A percentile compares a stretch with the other conserved stretches of the same genome.
These are phyloP conservation scores for Debaryomyces udenii DNA, from an alignment of 1,139 yeast species.

Conservation along the genomic window DNA sequence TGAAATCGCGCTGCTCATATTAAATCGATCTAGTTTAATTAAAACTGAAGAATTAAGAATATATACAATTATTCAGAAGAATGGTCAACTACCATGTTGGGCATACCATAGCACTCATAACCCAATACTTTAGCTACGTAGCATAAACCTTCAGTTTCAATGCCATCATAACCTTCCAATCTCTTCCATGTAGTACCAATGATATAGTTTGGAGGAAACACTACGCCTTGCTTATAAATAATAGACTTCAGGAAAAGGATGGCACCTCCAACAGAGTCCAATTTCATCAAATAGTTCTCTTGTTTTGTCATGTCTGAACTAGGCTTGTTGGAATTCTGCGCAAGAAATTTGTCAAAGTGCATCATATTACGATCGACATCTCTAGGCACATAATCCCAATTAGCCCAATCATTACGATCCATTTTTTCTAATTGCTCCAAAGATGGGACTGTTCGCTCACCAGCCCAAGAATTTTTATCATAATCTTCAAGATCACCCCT, in stretches of 20 bases:
- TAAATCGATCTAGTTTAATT: background rate
- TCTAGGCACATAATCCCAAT: conserved; percentile 41
- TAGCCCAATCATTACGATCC: conserved; percentile 36
- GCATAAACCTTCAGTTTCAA: conserved; percentile 56
- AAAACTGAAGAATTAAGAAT: background rate
- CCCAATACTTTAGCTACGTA: conserved; percentile 48
- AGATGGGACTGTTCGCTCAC: conserved; percentile 41
- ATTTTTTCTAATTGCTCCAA: conserved; percentile 33
- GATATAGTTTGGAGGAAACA: conserved; percentile 48
- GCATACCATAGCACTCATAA: conserved; percentile 48
- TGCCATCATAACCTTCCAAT: conserved; percentile 54
- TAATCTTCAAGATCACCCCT: conserved; percentile 33
- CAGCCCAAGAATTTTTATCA: conserved; percentile 54
- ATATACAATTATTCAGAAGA: conserved; percentile 13
- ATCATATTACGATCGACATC: conserved; percentile 34
- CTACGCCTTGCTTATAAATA: conserved; percentile 47
- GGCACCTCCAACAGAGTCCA: conserved; percentile 56
- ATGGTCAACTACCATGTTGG: conserved; percentile 38
- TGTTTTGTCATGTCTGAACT: conserved; percentile 19
- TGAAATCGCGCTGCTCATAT: conserved; percentile 2
- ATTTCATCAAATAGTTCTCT: conserved; percentile 25
- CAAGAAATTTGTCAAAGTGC: conserved; percentile 33
- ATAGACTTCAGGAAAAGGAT: conserved; percentile 45
- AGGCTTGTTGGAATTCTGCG: conserved; percentile 18
- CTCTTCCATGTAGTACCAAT: conserved; percentile 54